Base-by-base conservation (phyloP, 768 basidiomycete genomes). In the Harrya chromipes region DNA sequence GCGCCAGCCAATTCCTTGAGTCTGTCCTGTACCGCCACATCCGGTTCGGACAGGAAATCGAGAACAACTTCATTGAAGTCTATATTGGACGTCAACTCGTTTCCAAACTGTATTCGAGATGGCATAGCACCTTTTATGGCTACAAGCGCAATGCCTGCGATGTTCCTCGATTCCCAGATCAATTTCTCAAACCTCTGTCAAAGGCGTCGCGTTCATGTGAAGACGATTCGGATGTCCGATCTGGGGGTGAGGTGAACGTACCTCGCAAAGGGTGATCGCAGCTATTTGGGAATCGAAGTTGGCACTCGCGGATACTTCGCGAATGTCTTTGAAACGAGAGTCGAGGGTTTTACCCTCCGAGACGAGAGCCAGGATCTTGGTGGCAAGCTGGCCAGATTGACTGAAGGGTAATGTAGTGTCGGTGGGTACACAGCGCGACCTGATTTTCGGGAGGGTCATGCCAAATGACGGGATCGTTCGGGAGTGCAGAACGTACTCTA, bases 61-160 rank as follows among this genome's bases (percentile, higher is more conserved):
- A 61, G 59, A 43, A 61, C 24, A 10, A 58, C 19, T n/a, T 61
- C 56, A 14, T 49, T 55, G 44, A 61, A 61, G 31, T 61, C 59
- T 61, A 38, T 17, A 19, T 26, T 19, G 1, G 7, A 11, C 19
- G 21, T 27, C 4, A 3, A 20, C 26, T 2, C 40, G 26, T 24
- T 9, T 6, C 26, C 14, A 3, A 38, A 11, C 6, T 4, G 16
- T 9, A 23, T 7, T 11, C 19, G 11, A 13, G 4, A n/a, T 31
- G 27, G 29, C 12, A 29, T 16, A 13, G 29, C 1, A 55, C 60
- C 60, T 50, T 53, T 61, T 4, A 55, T 9, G 10, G 59, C 59
- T 12, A 47, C 56, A 29, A 57, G 49, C 7, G 43, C 51, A n/a
- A 50, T 11, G 0, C 59, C 36, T 6, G 59, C 59, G 14, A 50